These are phyloP conservation scores for Xylaria nigripes DNA, from an alignment of 495 filamentous ascomycete species.

Conservation along the genomic window DNA sequence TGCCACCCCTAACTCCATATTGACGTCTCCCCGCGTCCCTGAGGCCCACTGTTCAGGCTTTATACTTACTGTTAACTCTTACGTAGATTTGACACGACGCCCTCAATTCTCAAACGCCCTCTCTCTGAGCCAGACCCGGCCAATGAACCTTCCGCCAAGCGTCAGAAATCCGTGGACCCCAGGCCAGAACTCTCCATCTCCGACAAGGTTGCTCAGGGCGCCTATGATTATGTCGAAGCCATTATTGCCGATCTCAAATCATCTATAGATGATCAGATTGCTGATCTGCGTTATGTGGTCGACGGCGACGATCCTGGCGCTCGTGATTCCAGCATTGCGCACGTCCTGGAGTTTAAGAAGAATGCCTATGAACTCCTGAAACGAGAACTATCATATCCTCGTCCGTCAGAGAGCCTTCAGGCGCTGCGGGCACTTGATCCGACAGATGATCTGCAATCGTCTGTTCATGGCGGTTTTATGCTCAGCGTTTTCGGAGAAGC, in stretches of 20 bases:
- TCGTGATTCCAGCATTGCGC: conserved; percentile 29
- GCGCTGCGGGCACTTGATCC: conserved; percentile 16
- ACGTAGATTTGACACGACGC: conserved; percentile 35
- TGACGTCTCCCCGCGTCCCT: neutral
- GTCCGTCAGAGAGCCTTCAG: conserved; percentile 7
- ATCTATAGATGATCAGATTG: conserved; percentile 31
- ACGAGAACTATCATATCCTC: conserved; percentile 34
- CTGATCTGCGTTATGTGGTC: conserved; percentile 27
- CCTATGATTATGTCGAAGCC: conserved; percentile 38
- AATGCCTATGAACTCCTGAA: conserved; percentile 34
- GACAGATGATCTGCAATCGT: conserved; percentile 17
- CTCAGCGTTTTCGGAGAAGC: conserved; percentile 65
- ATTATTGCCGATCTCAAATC: conserved; percentile 38
- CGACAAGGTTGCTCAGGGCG: conserved; percentile 35
- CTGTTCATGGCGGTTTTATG: conserved; percentile 44
- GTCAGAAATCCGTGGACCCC: conserved; percentile 36
- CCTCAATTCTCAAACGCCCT: conserved; percentile 39
- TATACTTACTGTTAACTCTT: conserved; percentile 10
- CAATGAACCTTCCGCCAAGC: conserved; percentile 38
- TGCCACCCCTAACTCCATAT: neutral
- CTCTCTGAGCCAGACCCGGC: conserved; percentile 28
- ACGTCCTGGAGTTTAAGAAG: conserved; percentile 34
- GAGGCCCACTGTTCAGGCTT: neutral
- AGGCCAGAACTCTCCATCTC: conserved; percentile 31
- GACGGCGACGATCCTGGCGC: conserved; percentile 15